These are phyloP conservation scores for Hirsutella thompsonii DNA, from an alignment of 2,329 filamentous ascomycete species.

Conservation along the genomic window DNA sequence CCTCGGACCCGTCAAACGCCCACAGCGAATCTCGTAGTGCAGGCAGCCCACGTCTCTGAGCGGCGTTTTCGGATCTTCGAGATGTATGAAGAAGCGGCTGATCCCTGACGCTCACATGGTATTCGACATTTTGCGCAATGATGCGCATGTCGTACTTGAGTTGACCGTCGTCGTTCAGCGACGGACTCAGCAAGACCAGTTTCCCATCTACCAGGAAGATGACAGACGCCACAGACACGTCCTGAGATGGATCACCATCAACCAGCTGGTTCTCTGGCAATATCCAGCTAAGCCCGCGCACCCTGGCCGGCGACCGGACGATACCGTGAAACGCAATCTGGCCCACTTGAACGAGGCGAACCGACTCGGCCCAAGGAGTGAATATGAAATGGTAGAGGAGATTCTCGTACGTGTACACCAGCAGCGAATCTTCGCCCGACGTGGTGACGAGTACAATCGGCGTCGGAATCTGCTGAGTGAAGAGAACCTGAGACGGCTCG, in stretches of 20 bases:
- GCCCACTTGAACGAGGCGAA: conserved; percentile 82
- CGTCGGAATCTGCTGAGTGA: conserved; percentile 65
- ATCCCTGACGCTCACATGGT: conserved; percentile 85
- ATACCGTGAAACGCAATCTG: conserved; percentile 97
- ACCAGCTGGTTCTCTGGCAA: conserved; percentile 79
- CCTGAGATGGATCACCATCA: conserved; percentile 88
- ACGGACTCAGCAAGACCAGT: conserved; percentile 80
- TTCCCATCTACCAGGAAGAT: conserved; percentile 97
- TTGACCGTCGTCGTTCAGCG: conserved; percentile 66
- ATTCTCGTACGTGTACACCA: conserved; percentile 97
- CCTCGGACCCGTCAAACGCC: conserved; percentile 80
- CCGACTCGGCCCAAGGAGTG: conserved; percentile 50
- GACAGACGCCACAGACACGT: conserved; percentile 86
- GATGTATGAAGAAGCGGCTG: conserved; percentile 38
- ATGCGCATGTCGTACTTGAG: conserved; percentile 98
- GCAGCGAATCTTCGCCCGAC: conserved; percentile 83
- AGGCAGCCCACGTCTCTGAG: conserved; percentile 19
- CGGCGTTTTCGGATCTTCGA: conserved; percentile 11
- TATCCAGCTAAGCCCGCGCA: conserved; percentile 91
- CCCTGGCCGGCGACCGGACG: conserved; percentile 81
- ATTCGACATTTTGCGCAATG: conserved; percentile 91
- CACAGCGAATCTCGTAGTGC: conserved; percentile 76
- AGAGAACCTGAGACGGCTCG: conserved; percentile 58
- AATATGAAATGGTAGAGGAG: conserved; percentile 92
- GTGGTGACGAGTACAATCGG: conserved; percentile 83